Evolutionary conservation across 768 basidiomycete species (phyloP), one percentile per base, ranked within the genome.

Genomic region (Termitomyces eurrhizus): DNA sequence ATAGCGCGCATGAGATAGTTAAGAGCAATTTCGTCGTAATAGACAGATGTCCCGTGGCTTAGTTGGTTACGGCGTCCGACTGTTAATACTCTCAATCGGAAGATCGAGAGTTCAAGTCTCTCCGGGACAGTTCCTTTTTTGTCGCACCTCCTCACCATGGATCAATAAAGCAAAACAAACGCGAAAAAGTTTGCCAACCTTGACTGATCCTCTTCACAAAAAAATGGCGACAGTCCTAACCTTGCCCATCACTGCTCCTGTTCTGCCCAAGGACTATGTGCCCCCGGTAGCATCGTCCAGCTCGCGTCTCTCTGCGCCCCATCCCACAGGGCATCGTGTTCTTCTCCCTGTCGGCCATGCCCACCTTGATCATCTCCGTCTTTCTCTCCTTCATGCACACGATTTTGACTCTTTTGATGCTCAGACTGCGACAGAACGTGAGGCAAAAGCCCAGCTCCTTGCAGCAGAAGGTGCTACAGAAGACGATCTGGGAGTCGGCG

Each of bases 401-500:
- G 84, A 93, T 1, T 95, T 97, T 70, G 87, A 87, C 53, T 86
- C 92, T 57, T 83, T 95, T 66, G 95, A 98, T 76, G 81, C 81
- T 67, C 80, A 83, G 69, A 72, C 84, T 51, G 73, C 73, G 6
- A 73, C 71, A 1, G 78, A 78, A 60, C 69, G 71, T 26, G 74
- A 75, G 9, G 75, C 69, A 3, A 77, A 78, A 59, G 68, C 71
- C 35, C 72, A 76, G 67, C 83, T 80, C 39, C 73, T 81, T 37
- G 77, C 81, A 56, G 78, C 78, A 4, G 75, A 85, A 18, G 80
- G 82, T 64, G 84, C 79, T n/a, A 73, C 70, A 3, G 90, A 90
- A 62, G 91, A 92, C 67, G 95, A 95, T 77, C 85, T 93, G 13
- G 96, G 94, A 33, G 89, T 98, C 7, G 95, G 95, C 1, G 90